Evolutionary conservation across 2,329 filamentous ascomycete species (phyloP), one percentile per base, ranked within the genome.

Genomic region (Aspergillus cejpii): DNA sequence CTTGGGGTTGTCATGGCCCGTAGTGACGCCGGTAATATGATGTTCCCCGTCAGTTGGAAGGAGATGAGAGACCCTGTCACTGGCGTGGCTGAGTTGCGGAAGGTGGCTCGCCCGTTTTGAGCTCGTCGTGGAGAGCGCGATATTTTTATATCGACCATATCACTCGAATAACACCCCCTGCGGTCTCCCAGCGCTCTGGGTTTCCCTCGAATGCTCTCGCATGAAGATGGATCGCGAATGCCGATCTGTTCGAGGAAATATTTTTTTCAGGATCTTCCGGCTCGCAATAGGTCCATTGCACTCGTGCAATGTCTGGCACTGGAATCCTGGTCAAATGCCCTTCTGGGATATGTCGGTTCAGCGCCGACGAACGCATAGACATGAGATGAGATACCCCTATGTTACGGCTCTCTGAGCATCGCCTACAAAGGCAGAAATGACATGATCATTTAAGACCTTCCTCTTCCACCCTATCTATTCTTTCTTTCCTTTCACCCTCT

Each of bases 41-140:
- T 97, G 89, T 85, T 85, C 59, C 91, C 92, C 1, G 79, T 94
- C 44, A 94, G 84, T 67, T 98, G 92, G 92, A 94, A 84, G 72
- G 91, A 97, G 70, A 94, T 94, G 71, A 79, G 80, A 61, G 91
- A 97, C 72, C 81, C 83, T 0, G 80, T 84, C 60, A 94, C 84
- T 5, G 89, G 88, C 2, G 62, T 74, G 37, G 81, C 75, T 54
- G 92, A 97, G 76, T 71, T 72, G 54, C 82, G 92, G 65, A 98
- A 98, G 74, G 92, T 96, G 47, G 92, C 92, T 15, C 92, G 94
- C 71, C 92, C 92, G 20, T 86, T 86, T 60, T 92, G 77, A 85
- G 41, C 26, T 39, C 46, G 44, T 47, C 49, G 50, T 45, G 39
- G 45, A 40, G 27, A 39, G 23, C 43, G 45, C 24, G 36, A 26